Evolutionary conservation across 192 early-diverging fungal species (phyloP).

Genomic region (Backusella circina): DNA sequence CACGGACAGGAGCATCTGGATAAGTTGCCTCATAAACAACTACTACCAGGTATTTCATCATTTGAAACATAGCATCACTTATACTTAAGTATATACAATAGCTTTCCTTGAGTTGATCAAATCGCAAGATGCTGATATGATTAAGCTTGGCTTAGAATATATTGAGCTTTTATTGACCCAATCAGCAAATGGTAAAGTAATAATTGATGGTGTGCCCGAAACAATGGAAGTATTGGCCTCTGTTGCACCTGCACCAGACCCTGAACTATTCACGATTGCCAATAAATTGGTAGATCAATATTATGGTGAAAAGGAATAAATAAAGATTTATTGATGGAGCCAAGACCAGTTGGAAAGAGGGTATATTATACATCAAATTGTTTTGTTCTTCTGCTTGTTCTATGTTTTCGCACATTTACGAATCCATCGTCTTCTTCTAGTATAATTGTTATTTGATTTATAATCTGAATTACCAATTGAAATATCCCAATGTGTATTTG

Average conservation of each 20-base stretch:
- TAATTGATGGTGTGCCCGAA: slow-evolving; percentile 15
- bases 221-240: slow-evolving; percentile 19
- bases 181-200: neutral
- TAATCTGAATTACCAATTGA: neutral
- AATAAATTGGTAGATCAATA: slow-evolving; percentile 26
- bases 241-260: slow-evolving; percentile 21
- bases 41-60: neutral
- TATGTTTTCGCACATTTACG: slow-evolving; percentile 9
- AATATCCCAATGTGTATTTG: slow-evolving; percentile 31
- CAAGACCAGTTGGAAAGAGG: neutral
- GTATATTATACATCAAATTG: neutral
- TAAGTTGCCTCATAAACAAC: neutral
- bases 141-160: slow-evolving; percentile 59
- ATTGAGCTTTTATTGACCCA: slow-evolving; percentile 51
- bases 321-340: neutral
- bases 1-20: slow-evolving; percentile 15
- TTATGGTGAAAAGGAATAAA: slow-evolving; percentile 11
- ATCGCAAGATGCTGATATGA: slow-evolving; percentile 60
- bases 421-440: slow-evolving; percentile 33
- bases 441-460: slow-evolving; percentile 13
- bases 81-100: slow-evolving; percentile 9
- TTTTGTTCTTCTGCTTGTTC: neutral
- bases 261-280: slow-evolving; percentile 19
- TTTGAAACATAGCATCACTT: neutral
- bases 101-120: slow-evolving; percentile 56